Base-by-base conservation (phyloP, 2,329 filamentous ascomycete species). In the Botryotinia calthae region DNA sequence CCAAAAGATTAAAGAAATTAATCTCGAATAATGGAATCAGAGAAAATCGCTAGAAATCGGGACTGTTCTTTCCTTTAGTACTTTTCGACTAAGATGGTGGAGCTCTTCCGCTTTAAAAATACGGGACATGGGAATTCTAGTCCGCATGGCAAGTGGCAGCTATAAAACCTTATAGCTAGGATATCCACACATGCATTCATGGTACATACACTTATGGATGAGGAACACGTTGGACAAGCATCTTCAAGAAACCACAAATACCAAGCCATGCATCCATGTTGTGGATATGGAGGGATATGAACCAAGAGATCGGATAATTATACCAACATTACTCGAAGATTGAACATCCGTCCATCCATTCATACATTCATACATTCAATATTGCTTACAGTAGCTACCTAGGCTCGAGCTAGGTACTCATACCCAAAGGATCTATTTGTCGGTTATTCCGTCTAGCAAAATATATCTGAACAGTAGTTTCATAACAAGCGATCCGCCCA, bases 21-120 rank as follows among this genome's bases (percentile, higher is more conserved):
- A 46, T 56, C 61, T 46, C 37, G 25, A 46, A 58, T 42, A 34
- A 18, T 46, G 67, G 28, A 56, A 44, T 25, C 34, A 31, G 34
- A 22, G 31, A 18, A 8, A n/a, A 22, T 46, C 34, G 46, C 37
- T 28, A 40, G 54, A 62, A 63, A 63, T 62, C 28, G 58, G 69
- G 69, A 51, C 46, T 54, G 22, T 64, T 40, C 54, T 71, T 71
- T 56, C 69, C 69, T 71, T 71, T 71, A 71, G 69, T 71, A 71
- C 58, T 64, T 64, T 71, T 71, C 58, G 22, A 46, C 63, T 28
- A 34, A 34, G 22, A 48, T 28, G 44, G 37, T 46, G 63, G 63
- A 66, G 31, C 44, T 66, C 44, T 66, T 48, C 37, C 61, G 61
- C 61, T 63, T 66, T 66, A 34, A 44, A 48, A 63, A 65, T 28